Evolutionary conservation across 225 moss, liverwort and hornwort species (phyloP).

Genomic region (Bryoerythrophyllum caledonicum): DNA sequence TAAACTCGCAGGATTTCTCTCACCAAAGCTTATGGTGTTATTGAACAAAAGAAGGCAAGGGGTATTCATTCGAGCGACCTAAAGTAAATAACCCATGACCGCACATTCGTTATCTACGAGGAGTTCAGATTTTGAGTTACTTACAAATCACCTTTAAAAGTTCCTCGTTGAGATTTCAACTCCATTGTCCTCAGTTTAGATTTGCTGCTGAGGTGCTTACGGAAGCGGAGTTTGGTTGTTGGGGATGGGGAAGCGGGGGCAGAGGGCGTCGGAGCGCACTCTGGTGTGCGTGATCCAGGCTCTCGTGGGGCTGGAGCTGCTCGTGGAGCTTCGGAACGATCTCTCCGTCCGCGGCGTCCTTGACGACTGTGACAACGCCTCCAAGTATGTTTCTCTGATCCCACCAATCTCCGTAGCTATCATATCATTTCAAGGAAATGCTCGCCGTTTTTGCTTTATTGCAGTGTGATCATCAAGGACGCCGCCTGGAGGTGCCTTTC

Average conservation of each 20-base stretch:
- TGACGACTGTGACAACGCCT: constrained; percentile 68
- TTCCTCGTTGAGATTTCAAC: too few relatives aligned
- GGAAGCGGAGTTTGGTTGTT: not conserved
- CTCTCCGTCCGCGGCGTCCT: constrained; percentile 59
- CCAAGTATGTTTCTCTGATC: constrained; percentile 37
- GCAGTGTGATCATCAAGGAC: constrained; percentile 64
- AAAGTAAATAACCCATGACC: too few relatives aligned
- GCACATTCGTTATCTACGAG: too few relatives aligned
- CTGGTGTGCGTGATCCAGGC: constrained; percentile 64
- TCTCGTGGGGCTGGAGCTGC: constrained; percentile 49
- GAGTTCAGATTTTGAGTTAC: too few relatives aligned
- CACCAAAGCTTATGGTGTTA: too few relatives aligned
- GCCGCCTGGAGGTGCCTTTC: constrained; percentile 51
- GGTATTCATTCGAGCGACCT: too few relatives aligned
- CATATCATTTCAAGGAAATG: not conserved
- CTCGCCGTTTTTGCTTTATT: constrained; percentile 5
- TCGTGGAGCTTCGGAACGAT: constrained; percentile 69
- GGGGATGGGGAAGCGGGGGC: constrained; percentile 58
- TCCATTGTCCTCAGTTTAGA: too few relatives aligned
- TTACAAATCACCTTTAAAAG: too few relatives aligned
- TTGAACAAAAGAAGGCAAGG: too few relatives aligned
- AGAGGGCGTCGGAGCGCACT: constrained; percentile 54
- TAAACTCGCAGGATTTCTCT: too few relatives aligned
- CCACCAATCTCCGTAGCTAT: not conserved
- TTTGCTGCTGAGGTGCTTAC: too few relatives aligned